Percentiles rank a stretch among this genome's conserved stretches.
These are phyloP conservation scores for Tolypocladium pustulatum DNA, from an alignment of 2,329 filamentous ascomycete species.

Conservation along the genomic window DNA sequence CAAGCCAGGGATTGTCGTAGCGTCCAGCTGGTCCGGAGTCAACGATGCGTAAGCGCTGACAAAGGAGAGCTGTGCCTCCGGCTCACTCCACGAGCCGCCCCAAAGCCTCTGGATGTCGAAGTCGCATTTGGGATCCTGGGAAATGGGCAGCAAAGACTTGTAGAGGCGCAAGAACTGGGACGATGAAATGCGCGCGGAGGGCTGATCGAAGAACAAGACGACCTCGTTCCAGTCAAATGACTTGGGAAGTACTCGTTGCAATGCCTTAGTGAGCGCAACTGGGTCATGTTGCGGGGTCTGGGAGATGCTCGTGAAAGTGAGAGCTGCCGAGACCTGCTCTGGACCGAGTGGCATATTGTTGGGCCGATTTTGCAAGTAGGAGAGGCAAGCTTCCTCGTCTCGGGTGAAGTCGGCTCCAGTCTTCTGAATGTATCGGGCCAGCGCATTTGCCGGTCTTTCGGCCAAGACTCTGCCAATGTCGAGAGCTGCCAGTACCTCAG, in stretches of 20 bases:
- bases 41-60: slow-evolving; percentile 77
- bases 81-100: slow-evolving; percentile 81
- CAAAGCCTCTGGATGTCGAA: slow-evolving; percentile 85
- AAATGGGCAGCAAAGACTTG: slow-evolving; percentile 64
- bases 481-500: slow-evolving; percentile 59
- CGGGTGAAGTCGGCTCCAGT: slow-evolving; percentile 65
- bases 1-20: slow-evolving; percentile 73
- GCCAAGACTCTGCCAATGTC: slow-evolving; percentile 58
- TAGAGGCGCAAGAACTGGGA: slow-evolving; percentile 76
- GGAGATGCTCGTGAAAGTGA: slow-evolving; percentile 57
- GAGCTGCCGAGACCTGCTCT: slow-evolving; percentile 69
- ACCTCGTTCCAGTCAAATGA: slow-evolving; percentile 63
- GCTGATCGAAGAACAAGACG: slow-evolving; percentile 70
- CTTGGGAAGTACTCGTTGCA: slow-evolving; percentile 51
- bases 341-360: slow-evolving; percentile 57
- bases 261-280: slow-evolving; percentile 46
- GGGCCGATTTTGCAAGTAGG: slow-evolving; percentile 42
- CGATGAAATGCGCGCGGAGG: slow-evolving; percentile 63
- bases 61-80: slow-evolving; percentile 87
- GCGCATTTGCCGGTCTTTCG: slow-evolving; percentile 42
- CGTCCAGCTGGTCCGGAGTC: slow-evolving; percentile 66
- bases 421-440: slow-evolving; percentile 61
- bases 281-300: slow-evolving; percentile 43
- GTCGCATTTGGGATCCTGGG: slow-evolving; percentile 33
- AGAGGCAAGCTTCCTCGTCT: slow-evolving; percentile 56